Conservation (phyloP, 2,329 filamentous ascomycete species). For the Hypoxylon sp. region DNA sequence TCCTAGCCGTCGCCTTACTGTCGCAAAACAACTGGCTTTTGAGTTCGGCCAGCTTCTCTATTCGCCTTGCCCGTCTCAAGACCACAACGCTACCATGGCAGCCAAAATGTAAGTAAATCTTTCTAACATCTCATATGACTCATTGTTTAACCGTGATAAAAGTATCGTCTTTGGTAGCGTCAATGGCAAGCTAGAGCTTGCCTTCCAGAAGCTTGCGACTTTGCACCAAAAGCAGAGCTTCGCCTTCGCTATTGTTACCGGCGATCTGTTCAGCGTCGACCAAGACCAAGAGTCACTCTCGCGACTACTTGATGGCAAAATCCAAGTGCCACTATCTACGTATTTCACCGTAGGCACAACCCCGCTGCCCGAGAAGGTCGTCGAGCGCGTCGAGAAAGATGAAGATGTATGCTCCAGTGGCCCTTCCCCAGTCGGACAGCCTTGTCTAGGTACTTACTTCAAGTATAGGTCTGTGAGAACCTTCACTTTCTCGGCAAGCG, state of each 20-base stretch:
- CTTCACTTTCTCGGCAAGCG: constrained; percentile 90
- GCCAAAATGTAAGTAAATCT: constrained; percentile 60
- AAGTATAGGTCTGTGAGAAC: constrained; percentile 79
- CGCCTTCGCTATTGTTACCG: constrained; percentile 83
- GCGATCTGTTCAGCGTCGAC: constrained; percentile 79
- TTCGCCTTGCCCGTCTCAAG: background rate
- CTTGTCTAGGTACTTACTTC: constrained; percentile 9
- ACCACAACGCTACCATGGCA: constrained; percentile 54
- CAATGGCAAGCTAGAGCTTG: constrained; percentile 79
- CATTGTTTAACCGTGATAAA: constrained; percentile 31
- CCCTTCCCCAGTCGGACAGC: background rate
- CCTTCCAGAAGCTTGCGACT: constrained; percentile 82
- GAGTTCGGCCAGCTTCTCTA: constrained; percentile 14
- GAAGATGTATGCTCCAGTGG: constrained; percentile 60
- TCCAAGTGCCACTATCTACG: constrained; percentile 81
- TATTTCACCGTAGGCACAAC: constrained; percentile 88
- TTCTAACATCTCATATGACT: background rate
- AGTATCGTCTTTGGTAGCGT: constrained; percentile 87
- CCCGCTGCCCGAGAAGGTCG: constrained; percentile 76
- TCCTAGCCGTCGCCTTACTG: background rate
- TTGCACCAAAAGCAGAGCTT: constrained; percentile 91
- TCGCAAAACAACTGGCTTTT: constrained; percentile 17
- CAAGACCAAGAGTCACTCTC: constrained; percentile 70
- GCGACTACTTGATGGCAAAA: constrained; percentile 76
- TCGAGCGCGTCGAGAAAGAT: constrained; percentile 78